Evolutionary conservation across 495 filamentous ascomycete species (phyloP), one percentile per base, ranked within the genome.

Genomic region (Tuber umbilicatum): DNA sequence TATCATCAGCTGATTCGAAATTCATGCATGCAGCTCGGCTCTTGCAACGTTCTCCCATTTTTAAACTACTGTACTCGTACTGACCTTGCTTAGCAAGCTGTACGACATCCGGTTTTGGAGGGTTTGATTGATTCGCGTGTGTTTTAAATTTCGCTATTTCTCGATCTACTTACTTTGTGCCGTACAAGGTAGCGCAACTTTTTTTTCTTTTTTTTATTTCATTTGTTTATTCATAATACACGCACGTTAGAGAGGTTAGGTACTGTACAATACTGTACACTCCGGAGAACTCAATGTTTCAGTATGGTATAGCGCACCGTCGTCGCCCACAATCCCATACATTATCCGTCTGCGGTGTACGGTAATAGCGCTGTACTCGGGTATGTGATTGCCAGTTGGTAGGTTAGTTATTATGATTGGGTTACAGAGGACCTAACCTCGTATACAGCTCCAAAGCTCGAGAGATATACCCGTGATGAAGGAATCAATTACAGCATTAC

Each of bases 1-100:
- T 79, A 79, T 79, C 77, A 79, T 79, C 77, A 79, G 77, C 77
- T 79, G 77, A 79, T 79, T 78, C 70, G 69, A 74, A 72, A 78
- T 69, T 78, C 77, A 79, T 79, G 77, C 77, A 79, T 79, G 77
- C 77, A 79, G 77, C 70, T 74, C 77, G 75, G 72, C 75, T 72
- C 55, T 64, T 64, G 27, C 55, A 35, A 64, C 55, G 55, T 64
- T 10, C 55, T 35, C 27, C 55, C 55, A n/a, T 60, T 64, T 64
- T 64, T 64, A 9, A 40, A 43, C n/a, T n/a, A n/a, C n/a, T n/a
- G n/a, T n/a, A n/a, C n/a, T n/a, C n/a, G 27, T 9, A 50, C 21
- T n/a, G 23, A 50, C 47, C 2, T n/a, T 50, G 23, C 23, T 50
- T n/a, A 50, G 47, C 47, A 50, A 50, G 47, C 6, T 50, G 3